Percentiles rank a stretch among this genome's conserved stretches.
These are phyloP conservation scores for Plantago ovata DNA, from an alignment of 257 asterid species.

Conservation along the genomic window DNA sequence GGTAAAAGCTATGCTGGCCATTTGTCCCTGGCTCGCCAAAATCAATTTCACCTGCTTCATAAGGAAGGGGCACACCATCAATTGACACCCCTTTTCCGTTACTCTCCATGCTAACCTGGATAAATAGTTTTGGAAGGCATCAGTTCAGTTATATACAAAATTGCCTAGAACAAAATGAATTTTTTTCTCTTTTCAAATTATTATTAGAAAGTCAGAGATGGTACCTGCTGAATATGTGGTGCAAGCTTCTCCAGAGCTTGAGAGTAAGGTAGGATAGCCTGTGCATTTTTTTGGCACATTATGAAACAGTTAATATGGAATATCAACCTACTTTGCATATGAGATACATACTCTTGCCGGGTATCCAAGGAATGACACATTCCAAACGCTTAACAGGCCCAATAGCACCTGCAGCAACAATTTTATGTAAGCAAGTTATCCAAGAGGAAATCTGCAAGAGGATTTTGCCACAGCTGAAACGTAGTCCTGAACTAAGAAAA, in stretches of 20 bases:
- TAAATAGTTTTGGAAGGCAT: constrained; percentile 3
- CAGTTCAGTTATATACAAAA: constrained; percentile 15
- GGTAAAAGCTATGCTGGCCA: constrained; percentile 99
- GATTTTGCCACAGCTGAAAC: constrained; percentile 11
- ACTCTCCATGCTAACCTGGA: constrained; percentile 99
- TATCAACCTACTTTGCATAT: constrained; percentile 18
- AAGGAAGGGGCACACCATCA: constrained; percentile 93
- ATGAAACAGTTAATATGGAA: constrained; percentile 9
- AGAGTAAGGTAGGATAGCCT: constrained; percentile 97
- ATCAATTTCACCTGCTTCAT: constrained; percentile 95
- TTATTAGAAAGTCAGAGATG: constrained; percentile 16
- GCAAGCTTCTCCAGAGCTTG: constrained; percentile 98
- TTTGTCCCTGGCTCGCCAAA: constrained; percentile 99
- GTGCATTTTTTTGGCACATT: constrained; percentile 21
- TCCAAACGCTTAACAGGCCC: constrained; percentile 97
- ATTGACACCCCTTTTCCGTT: constrained; percentile 97
- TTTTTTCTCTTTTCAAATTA: too few species aligned
- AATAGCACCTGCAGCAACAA: constrained; percentile 62
- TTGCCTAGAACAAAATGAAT: constrained; percentile 16
- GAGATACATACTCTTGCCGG: constrained; percentile 86
- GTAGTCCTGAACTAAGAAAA: constrained; percentile 9
- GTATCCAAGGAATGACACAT: constrained; percentile 92
- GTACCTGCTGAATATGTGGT: constrained; percentile 98
- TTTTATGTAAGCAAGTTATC: constrained; percentile 18
- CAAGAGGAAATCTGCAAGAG: constrained; percentile 10